phyloP scores from a whole-genome alignment of 129 eudicot species.

The Ambrosia artemisiifolia region DNA sequence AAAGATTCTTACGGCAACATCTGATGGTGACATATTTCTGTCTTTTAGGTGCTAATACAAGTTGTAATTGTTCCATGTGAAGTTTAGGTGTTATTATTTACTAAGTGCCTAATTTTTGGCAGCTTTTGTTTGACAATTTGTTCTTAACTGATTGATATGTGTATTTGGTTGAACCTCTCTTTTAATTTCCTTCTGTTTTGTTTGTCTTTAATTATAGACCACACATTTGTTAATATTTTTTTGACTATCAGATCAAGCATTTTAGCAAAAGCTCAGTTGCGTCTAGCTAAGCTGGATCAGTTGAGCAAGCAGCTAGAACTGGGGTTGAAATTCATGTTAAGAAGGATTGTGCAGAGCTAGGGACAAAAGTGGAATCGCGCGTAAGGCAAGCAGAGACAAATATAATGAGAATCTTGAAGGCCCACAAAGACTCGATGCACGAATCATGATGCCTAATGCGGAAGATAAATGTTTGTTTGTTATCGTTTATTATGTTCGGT shows the following conservation, averaged over 20 bases:
- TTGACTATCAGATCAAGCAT: conserved; percentile 62
- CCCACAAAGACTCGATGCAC: conserved; percentile 26
- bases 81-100: conserved; percentile 26
- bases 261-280: conserved; percentile 84
- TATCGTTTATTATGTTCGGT: no score
- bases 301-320: conserved; percentile 80
- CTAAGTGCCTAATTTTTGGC: conserved; percentile 33
- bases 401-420: conserved; percentile 69
- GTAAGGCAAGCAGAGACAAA: conserved; percentile 91
- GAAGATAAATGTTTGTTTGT: no score
- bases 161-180: conserved; percentile 3
- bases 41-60: conserved; percentile 18
- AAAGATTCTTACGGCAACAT: not conserved
- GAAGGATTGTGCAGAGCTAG: conserved; percentile 76
- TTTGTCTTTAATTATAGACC: not conserved
- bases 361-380: conserved; percentile 75
- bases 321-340: conserved; percentile 68
- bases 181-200: conserved; percentile 9
- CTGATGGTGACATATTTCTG: conserved; percentile 26
- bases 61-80: conserved; percentile 30
- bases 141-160: conserved; percentile 5
- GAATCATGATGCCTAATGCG: no score
- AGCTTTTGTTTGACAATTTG: conserved; percentile 17
- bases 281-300: conserved; percentile 83
- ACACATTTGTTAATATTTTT: not conserved